Conservation (phyloP, 2,329 filamentous ascomycete species). For the Geoglossum cookeanum region DNA sequence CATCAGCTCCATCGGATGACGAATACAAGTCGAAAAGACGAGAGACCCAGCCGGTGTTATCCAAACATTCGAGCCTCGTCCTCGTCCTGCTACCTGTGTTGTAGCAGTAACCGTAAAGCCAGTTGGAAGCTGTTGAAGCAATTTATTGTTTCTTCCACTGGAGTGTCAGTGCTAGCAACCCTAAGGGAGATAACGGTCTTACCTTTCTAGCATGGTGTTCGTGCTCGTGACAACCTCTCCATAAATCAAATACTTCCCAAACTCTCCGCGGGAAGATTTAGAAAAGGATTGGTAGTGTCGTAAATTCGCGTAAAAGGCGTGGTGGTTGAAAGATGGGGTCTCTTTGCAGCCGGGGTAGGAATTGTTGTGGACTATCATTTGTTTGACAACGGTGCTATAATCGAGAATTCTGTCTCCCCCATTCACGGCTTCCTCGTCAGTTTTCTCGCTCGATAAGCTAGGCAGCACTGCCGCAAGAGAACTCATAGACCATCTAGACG, state of each 20-base stretch:
- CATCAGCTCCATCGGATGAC: constrained; percentile 58
- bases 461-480: constrained; percentile 33
- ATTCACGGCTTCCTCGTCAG: constrained; percentile 16
- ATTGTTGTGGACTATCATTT: constrained; percentile 51
- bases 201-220: constrained; percentile 84
- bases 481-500: constrained; percentile 39
- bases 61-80: constrained; percentile 87
- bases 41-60: constrained; percentile 71
- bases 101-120: constrained; percentile 83
- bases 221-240: constrained; percentile 88
- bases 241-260: constrained; percentile 66
- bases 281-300: constrained; percentile 42
- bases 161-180: constrained; percentile 1
- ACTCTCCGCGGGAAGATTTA: constrained; percentile 36
- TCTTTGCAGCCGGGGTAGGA: constrained; percentile 47
- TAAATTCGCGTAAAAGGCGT: constrained; percentile 56
- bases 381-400: constrained; percentile 55
- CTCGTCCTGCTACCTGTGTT: constrained; percentile 71
- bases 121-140: constrained; percentile 56
- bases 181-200: constrained; percentile 10
- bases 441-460: constrained; percentile 11
- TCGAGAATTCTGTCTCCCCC: constrained; percentile 45
- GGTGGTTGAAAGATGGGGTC: constrained; percentile 75
- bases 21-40: constrained; percentile 75
- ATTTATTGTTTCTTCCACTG: constrained; percentile 45